A percentile compares a stretch with the other conserved stretches of the same genome.
These are phyloP conservation scores for Ophiocordyceps robertsii DNA, from an alignment of 2,329 filamentous ascomycete genomes.

Conservation along the genomic window DNA sequence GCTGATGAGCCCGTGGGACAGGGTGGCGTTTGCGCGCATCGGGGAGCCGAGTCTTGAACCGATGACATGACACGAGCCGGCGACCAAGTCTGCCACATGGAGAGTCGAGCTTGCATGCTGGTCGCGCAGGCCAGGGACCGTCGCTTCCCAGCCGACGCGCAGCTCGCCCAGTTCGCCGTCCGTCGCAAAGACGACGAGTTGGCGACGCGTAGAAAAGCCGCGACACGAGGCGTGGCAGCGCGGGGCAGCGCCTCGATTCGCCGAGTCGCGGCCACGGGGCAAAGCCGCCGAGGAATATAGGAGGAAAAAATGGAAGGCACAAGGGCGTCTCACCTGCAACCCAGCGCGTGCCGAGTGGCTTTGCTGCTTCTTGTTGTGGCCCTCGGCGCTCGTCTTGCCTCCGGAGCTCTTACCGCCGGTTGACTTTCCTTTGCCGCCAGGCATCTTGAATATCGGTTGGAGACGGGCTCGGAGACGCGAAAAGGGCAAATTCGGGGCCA, in stretches of 20 bases:
- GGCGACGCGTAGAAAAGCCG: slow-evolving; percentile 3
- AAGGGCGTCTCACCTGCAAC: slow-evolving; percentile 57
- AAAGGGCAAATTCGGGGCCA: not conserved
- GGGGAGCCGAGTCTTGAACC: not conserved
- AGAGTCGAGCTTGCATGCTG: too few species aligned
- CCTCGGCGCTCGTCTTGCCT: slow-evolving; percentile 56
- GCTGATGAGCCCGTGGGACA: not conserved
- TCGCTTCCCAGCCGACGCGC: not conserved
- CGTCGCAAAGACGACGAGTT: not conserved
- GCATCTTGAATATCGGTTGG: slow-evolving; percentile 25
- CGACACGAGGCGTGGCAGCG: not conserved
- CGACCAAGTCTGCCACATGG: too few species aligned
- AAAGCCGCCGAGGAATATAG: not conserved
- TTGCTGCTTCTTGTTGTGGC: slow-evolving; percentile 75
- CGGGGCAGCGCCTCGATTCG: not conserved
- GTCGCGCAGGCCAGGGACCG: too few species aligned
- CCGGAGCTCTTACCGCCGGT: slow-evolving; percentile 79
- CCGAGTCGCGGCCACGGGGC: not conserved
- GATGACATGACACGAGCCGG: not conserved
- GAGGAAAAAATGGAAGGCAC: not conserved
- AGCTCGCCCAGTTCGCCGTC: not conserved
- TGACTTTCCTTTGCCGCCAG: slow-evolving; percentile 90
- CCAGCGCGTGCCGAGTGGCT: slow-evolving; percentile 94
- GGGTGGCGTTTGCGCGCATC: not conserved
- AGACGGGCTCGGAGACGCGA: not conserved